phyloP scores from a whole-genome alignment of 345 rosid species.

The Citrus cavaleriei region DNA sequence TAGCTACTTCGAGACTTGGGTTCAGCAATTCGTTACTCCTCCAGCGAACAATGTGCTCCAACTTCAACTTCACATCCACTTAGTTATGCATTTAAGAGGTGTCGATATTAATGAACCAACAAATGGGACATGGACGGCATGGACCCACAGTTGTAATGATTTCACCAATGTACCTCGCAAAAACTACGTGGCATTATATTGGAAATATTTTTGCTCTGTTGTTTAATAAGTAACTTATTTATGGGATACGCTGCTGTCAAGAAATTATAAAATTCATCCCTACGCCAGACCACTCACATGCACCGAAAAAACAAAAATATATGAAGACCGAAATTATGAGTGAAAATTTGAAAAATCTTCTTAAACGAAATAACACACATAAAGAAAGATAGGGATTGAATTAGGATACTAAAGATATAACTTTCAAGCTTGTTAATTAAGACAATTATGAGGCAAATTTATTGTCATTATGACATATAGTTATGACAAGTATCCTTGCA shows the following conservation, averaged over 20 bases:
- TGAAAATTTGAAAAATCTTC: no score
- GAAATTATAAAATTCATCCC: no score
- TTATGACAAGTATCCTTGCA: no score
- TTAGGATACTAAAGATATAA: no score
- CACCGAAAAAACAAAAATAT: no score
- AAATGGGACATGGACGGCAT: not conserved
- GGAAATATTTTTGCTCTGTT: not conserved
- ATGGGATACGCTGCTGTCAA: not conserved
- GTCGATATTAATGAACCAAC: not conserved
- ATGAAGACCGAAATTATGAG: no score
- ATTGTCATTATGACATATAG: no score
- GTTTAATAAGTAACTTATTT: not conserved
- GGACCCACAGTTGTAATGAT: not conserved
- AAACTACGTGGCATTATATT: not conserved
- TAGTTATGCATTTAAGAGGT: not conserved
- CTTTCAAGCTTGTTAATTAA: no score
- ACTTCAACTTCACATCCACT: constrained; percentile 14
- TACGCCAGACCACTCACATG: no score
- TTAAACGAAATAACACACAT: no score
- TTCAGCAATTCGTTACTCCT: constrained; percentile 12
- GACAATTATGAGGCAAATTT: no score
- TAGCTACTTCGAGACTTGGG: constrained; percentile 25
- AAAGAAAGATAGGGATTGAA: no score
- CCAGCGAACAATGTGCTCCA: not conserved
- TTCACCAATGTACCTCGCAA: not conserved